Evolutionary conservation across 2,329 filamentous ascomycete genomes (phyloP), one percentile per base, ranked within the genome.

Genomic region (Colletotrichum lentis): DNA sequence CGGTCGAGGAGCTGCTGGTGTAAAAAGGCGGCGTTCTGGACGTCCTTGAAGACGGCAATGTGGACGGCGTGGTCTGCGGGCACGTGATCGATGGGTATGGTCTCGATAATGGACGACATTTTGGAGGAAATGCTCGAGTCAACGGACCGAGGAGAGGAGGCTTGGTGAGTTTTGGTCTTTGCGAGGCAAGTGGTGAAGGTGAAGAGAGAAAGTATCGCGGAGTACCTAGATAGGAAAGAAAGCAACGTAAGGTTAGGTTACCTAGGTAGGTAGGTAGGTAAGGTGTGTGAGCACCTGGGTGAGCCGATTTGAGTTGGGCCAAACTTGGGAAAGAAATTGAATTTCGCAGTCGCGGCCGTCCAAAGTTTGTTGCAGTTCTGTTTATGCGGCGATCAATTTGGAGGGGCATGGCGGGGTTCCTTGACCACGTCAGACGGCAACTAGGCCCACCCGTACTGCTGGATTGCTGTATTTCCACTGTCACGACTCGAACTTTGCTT

Each of bases 1-100:
- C 92, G 91, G 6, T 88, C 86, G n/a, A 98, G 84, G 5, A 99
- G 87, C 80, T 97, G 94, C 73, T 90, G 84, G 60, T 94, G 90
- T 50, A 99, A 83, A 75, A 91, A 94, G 0, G 86, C 80, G 12
- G 93, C 86, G 77, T 99, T 99, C 70, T 86, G 77, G 64, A 98
- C 87, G 76, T 92, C 82, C 24, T 83, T 86, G 81, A 96, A 97
- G 39, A 97, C 81, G 50, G 88, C 90, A 57, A 93, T 80, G 78
- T 96, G 89, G 37, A 97, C 82, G 7, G 86, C 84, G 76, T 93
- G 84, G 35, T 83, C 82, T 7, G 83, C 75, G 1, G 93, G 91
- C 50, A 96, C 81, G 77, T 97, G 93, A 69, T 96, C 90, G 41
- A 98, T 84, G 50, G 83, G 75, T 64, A 97, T 80, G 2, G 86